Percentiles rank a stretch among this genome's conserved stretches.
Evolutionary conservation across 2,329 filamentous ascomycete genomes (phyloP).

Genomic region (Tolypocladium album): DNA sequence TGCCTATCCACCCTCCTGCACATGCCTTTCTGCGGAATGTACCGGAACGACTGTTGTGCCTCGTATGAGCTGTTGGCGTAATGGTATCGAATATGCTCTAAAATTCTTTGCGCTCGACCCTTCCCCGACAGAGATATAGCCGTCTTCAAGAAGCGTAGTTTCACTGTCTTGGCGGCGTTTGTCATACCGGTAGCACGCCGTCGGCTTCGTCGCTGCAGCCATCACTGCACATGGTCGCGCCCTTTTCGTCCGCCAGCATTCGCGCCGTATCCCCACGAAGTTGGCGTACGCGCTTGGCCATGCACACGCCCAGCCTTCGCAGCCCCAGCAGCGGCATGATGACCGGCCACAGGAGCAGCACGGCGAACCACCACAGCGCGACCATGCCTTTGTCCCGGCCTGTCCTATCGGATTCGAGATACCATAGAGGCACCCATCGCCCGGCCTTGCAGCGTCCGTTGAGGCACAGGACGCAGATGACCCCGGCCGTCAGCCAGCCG

Average conservation of each 20-base stretch:
- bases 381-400: conserved; percentile 11
- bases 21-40: background rate
- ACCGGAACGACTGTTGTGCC: background rate
- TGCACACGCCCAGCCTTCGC: conserved; percentile 62
- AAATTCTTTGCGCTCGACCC: background rate
- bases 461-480: conserved; percentile 19
- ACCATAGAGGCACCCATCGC: conserved; percentile 22
- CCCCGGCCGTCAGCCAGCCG: conserved; percentile 19
- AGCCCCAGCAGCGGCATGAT: conserved; percentile 60
- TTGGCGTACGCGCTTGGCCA: conserved; percentile 17
- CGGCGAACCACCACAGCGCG: conserved; percentile 16
- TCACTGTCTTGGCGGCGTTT: background rate
- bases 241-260: background rate
- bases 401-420: conserved; percentile 14
- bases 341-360: conserved; percentile 32
- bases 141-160: background rate
- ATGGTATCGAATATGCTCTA: background rate
- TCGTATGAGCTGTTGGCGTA: background rate
- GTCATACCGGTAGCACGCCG: background rate
- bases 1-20: background rate
- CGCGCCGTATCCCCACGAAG: conserved; percentile 34
- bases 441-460: conserved; percentile 17
- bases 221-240: background rate
- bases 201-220: background rate
- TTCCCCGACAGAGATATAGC: background rate